phyloP scores from a whole-genome alignment of 176 grass and related monocot genomes.

The Avena sativa region DNA sequence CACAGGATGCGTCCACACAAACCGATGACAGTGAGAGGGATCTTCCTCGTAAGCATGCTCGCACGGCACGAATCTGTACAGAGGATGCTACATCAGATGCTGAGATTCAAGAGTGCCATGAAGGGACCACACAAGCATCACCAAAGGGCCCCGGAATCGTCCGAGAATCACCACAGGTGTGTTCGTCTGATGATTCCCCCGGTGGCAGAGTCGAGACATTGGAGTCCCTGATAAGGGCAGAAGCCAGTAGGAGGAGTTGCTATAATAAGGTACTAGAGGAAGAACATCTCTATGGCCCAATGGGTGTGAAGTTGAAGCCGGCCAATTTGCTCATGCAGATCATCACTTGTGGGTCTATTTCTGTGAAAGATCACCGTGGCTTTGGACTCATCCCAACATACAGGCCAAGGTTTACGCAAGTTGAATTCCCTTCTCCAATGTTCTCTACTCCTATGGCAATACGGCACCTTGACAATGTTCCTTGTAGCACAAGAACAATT shows the following conservation, averaged over 20 bases:
- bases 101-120: slow-evolving; percentile 51
- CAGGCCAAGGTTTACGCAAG: slow-evolving; percentile 79
- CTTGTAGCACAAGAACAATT: slow-evolving; percentile 59
- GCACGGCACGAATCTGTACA: slow-evolving; percentile 23
- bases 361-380: slow-evolving; percentile 84
- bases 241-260: slow-evolving; percentile 72
- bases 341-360: slow-evolving; percentile 86
- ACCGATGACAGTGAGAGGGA: slow-evolving; percentile 67
- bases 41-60: slow-evolving; percentile 21
- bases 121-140: neutral
- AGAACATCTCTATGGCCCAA: slow-evolving; percentile 60
- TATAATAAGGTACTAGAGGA: slow-evolving; percentile 69
- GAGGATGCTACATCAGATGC: slow-evolving; percentile 43
- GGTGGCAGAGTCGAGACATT: slow-evolving; percentile 76
- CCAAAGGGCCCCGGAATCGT: slow-evolving; percentile 45
- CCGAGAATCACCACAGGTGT: slow-evolving; percentile 56
- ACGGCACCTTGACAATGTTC: slow-evolving; percentile 56
- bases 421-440: slow-evolving; percentile 72
- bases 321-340: slow-evolving; percentile 92
- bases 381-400: slow-evolving; percentile 84
- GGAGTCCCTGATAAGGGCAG: slow-evolving; percentile 89
- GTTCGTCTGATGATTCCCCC: slow-evolving; percentile 55
- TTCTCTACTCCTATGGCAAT: slow-evolving; percentile 67
- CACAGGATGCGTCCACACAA: slow-evolving; percentile 88
- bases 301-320: slow-evolving; percentile 65